phyloP scores from a whole-genome alignment of 73 alveolate species.

The Paraurostyla sp. region DNA sequence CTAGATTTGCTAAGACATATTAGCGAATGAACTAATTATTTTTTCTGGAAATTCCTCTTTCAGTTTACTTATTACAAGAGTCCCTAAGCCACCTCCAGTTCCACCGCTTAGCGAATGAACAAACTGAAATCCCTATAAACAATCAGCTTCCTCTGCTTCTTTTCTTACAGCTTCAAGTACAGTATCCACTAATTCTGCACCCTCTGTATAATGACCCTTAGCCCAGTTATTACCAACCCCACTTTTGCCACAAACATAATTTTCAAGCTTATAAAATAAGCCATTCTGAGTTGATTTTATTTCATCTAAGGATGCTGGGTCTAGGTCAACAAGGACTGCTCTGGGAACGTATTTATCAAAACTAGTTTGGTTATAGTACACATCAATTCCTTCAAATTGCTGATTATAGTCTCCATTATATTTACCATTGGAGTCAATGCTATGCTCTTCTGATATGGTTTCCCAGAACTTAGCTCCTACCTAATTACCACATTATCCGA shows the following conservation, averaged over 20 bases:
- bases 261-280: constrained; percentile 99
- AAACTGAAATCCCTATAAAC: constrained; percentile 95
- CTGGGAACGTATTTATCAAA: constrained; percentile 99
- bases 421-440: constrained; percentile 99
- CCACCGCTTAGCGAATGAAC: constrained; percentile 94
- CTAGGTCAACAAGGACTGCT: constrained; percentile 99
- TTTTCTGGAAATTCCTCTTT: constrained; percentile 98
- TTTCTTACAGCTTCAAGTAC: constrained; percentile 93
- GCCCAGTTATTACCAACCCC: constrained; percentile 99
- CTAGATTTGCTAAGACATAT: constrained; percentile 95
- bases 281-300: constrained; percentile 99
- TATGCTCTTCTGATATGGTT: constrained; percentile 99
- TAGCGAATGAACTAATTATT: constrained; percentile 97
- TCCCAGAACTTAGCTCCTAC: constrained; percentile 99
- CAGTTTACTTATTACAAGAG: constrained; percentile 96
- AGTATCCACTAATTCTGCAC: constrained; percentile 93
- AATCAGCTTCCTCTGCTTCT: constrained; percentile 95
- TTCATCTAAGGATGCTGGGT: constrained; percentile 99
- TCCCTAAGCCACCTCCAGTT: constrained; percentile 97
- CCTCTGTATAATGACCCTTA: constrained; percentile 99
- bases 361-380: constrained; percentile 98
- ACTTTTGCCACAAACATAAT: constrained; percentile 97
- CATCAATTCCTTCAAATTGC: constrained; percentile 94
- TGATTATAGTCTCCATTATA: constrained; percentile 98
- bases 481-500: constrained; percentile 99